These are phyloP conservation scores for Jamesozyma jinghongensis DNA, from an alignment of 805 yeast species.

Conservation along the genomic window DNA sequence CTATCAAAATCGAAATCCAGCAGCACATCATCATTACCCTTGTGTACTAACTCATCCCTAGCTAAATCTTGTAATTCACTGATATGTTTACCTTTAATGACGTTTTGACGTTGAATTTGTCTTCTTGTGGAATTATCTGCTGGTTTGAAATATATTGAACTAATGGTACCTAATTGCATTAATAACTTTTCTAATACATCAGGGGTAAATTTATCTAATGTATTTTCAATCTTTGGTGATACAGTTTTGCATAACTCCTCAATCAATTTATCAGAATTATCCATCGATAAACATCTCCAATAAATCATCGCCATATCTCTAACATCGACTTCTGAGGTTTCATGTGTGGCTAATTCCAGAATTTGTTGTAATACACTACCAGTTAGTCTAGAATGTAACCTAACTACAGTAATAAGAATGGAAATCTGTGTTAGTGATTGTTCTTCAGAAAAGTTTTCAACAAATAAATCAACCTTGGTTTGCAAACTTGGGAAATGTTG, in stretches of 20 bases:
- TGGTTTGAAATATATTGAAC: constrained; percentile 87
- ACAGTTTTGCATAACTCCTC: constrained; percentile 29
- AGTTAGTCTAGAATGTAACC: constrained; percentile 36
- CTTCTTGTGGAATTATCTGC: constrained; percentile 45
- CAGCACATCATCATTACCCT: constrained; percentile 65
- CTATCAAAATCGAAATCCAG: constrained; percentile 76
- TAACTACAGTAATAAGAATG: constrained; percentile 53
- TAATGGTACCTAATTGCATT: constrained; percentile 69
- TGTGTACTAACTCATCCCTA: constrained; percentile 58
- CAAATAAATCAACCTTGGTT: constrained; percentile 37
- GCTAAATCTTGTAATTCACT: constrained; percentile 76
- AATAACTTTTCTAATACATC: constrained; percentile 58
- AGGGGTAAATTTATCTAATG: constrained; percentile 64
- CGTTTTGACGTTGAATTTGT: constrained; percentile 29
- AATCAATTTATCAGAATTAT: constrained; percentile 22
- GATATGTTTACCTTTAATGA: constrained; percentile 43
- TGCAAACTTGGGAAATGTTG: constrained; percentile 47
- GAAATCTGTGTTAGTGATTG: constrained; percentile 55
- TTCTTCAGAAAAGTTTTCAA: constrained; percentile 46
- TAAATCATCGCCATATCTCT: constrained; percentile 73
- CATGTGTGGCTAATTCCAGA: constrained; percentile 53
- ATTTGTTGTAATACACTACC: constrained; percentile 48
- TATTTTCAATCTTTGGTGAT: constrained; percentile 63
- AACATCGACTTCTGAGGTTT: constrained; percentile 64
- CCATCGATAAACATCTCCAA: constrained; percentile 63